Conservation (phyloP, 2,329 filamentous ascomycete genomes). For the Colletotrichum kahawae region DNA sequence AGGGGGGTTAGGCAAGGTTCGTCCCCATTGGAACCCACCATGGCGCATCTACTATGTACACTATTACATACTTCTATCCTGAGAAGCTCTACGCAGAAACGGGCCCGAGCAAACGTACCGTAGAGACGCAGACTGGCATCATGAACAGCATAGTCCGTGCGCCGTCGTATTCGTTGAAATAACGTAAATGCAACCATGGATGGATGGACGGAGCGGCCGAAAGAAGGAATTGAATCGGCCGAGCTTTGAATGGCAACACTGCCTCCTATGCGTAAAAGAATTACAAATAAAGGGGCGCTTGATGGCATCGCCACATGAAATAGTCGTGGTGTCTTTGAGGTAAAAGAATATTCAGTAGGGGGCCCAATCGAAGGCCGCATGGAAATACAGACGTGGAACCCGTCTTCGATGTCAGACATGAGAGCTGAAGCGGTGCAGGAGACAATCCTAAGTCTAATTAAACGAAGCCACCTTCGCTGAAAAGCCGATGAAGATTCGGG, state of each 20-base stretch:
- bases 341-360: accelerated
- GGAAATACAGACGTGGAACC: background rate
- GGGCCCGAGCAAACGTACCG: background rate
- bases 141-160: background rate
- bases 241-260: background rate
- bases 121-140: background rate
- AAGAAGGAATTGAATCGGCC: background rate
- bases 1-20: background rate
- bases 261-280: background rate
- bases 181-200: background rate
- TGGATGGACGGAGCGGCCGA: background rate
- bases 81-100: background rate
- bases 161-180: background rate
- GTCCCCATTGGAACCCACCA: background rate
- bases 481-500: background rate
- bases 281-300: accelerated
- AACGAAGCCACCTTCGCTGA: background rate
- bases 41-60: background rate
- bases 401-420: accelerated
- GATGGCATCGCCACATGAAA: background rate
- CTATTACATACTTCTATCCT: background rate
- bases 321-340: accelerated
- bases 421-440: background rate
- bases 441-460: background rate
- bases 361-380: background rate